Evolutionary conservation across 2,329 filamentous ascomycete species (phyloP), one percentile per base, ranked within the genome.

Genomic region (Exophiala sideris): DNA sequence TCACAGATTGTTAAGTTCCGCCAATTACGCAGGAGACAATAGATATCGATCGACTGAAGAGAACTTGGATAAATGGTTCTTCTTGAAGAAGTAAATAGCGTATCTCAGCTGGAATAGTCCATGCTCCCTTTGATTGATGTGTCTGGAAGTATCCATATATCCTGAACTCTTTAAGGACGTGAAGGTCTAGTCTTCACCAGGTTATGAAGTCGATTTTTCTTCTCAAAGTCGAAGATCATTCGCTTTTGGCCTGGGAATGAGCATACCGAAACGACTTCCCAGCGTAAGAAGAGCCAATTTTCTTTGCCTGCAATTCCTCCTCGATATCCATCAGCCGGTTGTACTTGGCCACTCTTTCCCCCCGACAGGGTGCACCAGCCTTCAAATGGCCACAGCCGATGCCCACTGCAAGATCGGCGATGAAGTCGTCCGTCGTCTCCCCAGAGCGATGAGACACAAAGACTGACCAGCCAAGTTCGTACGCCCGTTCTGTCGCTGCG

Each of bases 311-410:
- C n/a, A 53, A 32, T 36, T 42, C 36, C 12, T 67, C 68, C 55
- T 73, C 72, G 58, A 75, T 75, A 55, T 75, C 72, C 68, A 75
- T 69, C 24, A 75, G 60, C 3, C 72, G 70, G 59, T 75, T 76
- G 61, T 74, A 74, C 59, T 75, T 76, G 34, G 64, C 72, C 8
- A 75, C 68, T 33, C 71, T 63, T 65, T 75, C 73, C 5, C 72
- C 71, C 6, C 73, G 66, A 47, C 65, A 68, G 2, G 73, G 73
- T 14, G 66, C 65, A 38, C 73, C 72, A 14, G 71, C 66, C 57
- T 75, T 75, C 36, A 75, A 48, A 62, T 75, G 71, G 5, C 73
- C 73, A 3, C 70, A 65, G 6, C 67, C 48, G 2, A 75, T 58
- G 6, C 64, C 72, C 2, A 75, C 71, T 0, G 67, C 65, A 8